These are phyloP conservation scores for Endocalyx cinctus DNA, from an alignment of 2,329 filamentous ascomycete species.

Conservation along the genomic window DNA sequence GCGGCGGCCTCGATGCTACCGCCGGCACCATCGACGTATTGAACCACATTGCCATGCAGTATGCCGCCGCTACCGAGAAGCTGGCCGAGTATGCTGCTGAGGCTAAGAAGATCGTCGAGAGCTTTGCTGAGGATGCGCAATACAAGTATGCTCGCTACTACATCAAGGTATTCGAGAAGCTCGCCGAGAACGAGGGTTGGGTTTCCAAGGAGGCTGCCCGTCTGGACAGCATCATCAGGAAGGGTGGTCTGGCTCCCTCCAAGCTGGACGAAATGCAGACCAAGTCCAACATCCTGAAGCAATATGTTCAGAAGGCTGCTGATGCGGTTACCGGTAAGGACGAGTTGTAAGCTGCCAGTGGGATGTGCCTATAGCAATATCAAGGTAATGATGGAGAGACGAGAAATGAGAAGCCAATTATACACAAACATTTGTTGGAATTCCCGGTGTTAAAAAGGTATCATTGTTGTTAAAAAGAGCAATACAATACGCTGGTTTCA, in stretches of 20 bases:
- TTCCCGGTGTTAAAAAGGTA: too few species aligned
- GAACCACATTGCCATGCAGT: constrained; percentile 71
- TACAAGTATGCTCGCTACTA: constrained; percentile 92
- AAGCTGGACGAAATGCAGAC: constrained; percentile 85
- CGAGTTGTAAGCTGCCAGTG: constrained; percentile 53
- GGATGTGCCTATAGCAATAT: too few species aligned
- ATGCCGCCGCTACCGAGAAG: constrained; percentile 55
- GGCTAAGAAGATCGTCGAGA: constrained; percentile 65
- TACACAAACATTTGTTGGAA: too few species aligned
- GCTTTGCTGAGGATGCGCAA: constrained; percentile 56
- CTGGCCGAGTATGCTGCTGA: constrained; percentile 64
- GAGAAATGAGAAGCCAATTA: too few species aligned
- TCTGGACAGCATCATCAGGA: constrained; percentile 73
- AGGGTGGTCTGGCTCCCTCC: constrained; percentile 77
- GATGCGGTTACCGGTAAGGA: constrained; percentile 58
- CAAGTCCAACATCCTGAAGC: constrained; percentile 83
- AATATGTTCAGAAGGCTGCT: constrained; percentile 62
- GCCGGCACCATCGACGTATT: constrained; percentile 81
- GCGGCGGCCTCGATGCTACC: constrained; percentile 71
- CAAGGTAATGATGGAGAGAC: too few species aligned
- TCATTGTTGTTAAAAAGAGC: too few species aligned
- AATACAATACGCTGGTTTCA: too few species aligned
- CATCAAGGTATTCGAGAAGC: constrained; percentile 83
- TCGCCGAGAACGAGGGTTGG: constrained; percentile 71
- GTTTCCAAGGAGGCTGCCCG: constrained; percentile 81